Evolutionary conservation across 2,329 filamentous ascomycete species (phyloP).

Genomic region (Torrubiella hemipterigena): DNA sequence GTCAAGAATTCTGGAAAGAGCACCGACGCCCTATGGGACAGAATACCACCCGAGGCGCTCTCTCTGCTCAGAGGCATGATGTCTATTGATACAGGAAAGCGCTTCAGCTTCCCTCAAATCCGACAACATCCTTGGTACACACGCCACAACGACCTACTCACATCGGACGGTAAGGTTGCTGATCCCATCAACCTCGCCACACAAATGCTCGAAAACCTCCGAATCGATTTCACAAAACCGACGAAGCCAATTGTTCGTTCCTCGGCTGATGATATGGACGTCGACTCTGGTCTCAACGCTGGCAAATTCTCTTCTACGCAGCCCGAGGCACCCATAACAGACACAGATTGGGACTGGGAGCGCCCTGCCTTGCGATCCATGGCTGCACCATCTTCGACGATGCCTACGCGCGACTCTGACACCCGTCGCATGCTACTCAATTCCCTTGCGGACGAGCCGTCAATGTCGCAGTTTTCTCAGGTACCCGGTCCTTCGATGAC

Average conservation of each 20-base stretch:
- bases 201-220: constrained; percentile 82
- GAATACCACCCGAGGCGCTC: constrained; percentile 59
- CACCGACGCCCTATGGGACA: constrained; percentile 74
- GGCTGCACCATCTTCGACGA: constrained; percentile 24
- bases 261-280: constrained; percentile 51
- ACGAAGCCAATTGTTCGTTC: constrained; percentile 40
- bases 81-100: constrained; percentile 58
- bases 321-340: constrained; percentile 64
- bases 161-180: constrained; percentile 57
- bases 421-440: constrained; percentile 37
- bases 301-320: constrained; percentile 66
- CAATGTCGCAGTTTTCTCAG: constrained; percentile 73
- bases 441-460: constrained; percentile 72
- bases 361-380: constrained; percentile 49
- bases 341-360: constrained; percentile 81
- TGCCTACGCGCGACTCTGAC: constrained; percentile 18
- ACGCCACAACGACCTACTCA: constrained; percentile 64
- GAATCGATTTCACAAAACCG: constrained; percentile 71
- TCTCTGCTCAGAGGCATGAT: constrained; percentile 91
- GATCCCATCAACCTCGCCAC: constrained; percentile 84
- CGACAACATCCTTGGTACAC: constrained; percentile 94
- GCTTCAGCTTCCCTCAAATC: constrained; percentile 80
- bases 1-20: constrained; percentile 67
- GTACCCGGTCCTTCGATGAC: constrained; percentile 68
- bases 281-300: constrained; percentile 41